Base-by-base conservation (phyloP, 306 rosid species). In the Fragaria nilgerrensis region DNA sequence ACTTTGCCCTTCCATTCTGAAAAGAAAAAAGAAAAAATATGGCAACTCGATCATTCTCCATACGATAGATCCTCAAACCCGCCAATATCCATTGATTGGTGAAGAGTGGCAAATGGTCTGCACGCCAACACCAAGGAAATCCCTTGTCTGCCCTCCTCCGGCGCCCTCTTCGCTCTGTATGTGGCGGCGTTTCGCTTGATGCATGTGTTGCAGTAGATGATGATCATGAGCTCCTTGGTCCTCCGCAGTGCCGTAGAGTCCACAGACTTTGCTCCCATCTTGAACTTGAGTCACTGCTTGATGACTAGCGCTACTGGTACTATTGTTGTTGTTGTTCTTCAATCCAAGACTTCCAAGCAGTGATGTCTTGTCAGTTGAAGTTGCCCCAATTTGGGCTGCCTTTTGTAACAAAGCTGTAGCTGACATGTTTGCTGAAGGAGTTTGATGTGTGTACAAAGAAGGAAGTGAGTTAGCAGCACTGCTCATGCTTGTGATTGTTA, bases 371-470 rank as follows among this genome's bases (percentile, higher is more conserved):
- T 78, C 72, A 20, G 36, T 86, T 9, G 94, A 89, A 48, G 88
- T 88, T 73, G 89, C 80, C 7, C 98, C 97, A 37, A 91, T 85
- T 73, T 93, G 90, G 20, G 97, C 92, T 48, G 98, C 98, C 80
- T 93, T 93, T 9, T 88, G 98, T 62, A 93, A 44, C 84, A 93
- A 84, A 68, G 98, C 98, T 1, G 98, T 93, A 32, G 98, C 98
- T n/a, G 98, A 93, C 95, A 91, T 88, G 78, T 86, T 88, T 5
- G 89, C 82, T 41, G 65, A 78, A 19, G 84, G 78, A 56, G 93
- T 72, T 72, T 82, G 86, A 19, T 75, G 84, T 0, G 84, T 87
- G 78, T 88, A 91, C 79, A 91, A 75, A 19, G 92, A 89, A 83
- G 90, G 91, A 80, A 85, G 95, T 36, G 70, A 36, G 45, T 29